Percentiles rank a stretch among this genome's conserved stretches.
These are phyloP conservation scores for Myxozyma kluyveri DNA, from an alignment of 805 yeast species.

Conservation along the genomic window DNA sequence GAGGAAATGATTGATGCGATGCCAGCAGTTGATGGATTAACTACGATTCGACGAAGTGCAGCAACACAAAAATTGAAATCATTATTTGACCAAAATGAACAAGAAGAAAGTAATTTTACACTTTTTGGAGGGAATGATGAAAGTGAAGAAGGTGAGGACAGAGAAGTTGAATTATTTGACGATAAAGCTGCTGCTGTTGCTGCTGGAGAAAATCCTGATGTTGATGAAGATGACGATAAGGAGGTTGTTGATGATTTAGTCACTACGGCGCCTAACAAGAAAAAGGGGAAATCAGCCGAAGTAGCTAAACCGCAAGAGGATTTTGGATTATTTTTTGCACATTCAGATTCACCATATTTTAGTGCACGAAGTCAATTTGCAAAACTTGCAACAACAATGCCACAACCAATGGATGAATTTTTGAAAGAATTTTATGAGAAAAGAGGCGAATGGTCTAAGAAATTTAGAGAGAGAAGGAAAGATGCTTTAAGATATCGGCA, in stretches of 20 bases:
- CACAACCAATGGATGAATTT: conserved; percentile 50
- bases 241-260: conserved; percentile 2
- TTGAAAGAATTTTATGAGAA: conserved; percentile 77
- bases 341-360: conserved; percentile 80
- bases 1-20: neutral
- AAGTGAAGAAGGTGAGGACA: conserved; percentile 29
- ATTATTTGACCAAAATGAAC: neutral
- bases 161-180: conserved; percentile 38
- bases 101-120: neutral
- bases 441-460: conserved; percentile 76
- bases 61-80: conserved; percentile 8
- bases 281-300: neutral
- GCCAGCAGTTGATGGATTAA: neutral
- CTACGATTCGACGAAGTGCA: conserved; percentile 27
- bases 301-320: conserved; percentile 11
- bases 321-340: conserved; percentile 73
- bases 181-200: neutral
- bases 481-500: conserved; percentile 63
- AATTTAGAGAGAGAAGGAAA: conserved; percentile 68
- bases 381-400: conserved; percentile 44
- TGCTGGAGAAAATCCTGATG: neutral
- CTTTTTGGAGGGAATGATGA: conserved; percentile 17
- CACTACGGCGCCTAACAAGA: neutral
- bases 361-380: conserved; percentile 78
- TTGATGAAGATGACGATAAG: neutral